A percentile compares a stretch with the other conserved stretches of the same genome.
Conservation (phyloP, 345 rosid species). For the Sonneratia caseolaris region DNA sequence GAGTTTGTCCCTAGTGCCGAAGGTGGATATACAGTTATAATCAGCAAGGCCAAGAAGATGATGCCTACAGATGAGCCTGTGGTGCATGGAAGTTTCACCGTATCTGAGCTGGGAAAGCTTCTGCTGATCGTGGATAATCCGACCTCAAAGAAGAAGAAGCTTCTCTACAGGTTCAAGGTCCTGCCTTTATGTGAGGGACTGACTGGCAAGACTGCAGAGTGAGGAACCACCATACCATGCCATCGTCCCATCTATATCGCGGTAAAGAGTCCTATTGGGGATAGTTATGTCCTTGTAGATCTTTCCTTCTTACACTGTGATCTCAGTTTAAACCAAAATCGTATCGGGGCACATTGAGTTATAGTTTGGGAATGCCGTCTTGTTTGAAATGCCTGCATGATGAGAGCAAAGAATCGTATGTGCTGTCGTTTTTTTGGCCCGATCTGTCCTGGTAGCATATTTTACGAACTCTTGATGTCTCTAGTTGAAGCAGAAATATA, state of each 20-base stretch:
- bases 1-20: slow-evolving; percentile 69
- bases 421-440: too few relatives aligned
- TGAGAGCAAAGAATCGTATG: background rate
- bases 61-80: slow-evolving; percentile 59
- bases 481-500: too few relatives aligned
- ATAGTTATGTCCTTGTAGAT: background rate
- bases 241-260: background rate
- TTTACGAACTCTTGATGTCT: too few relatives aligned
- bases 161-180: slow-evolving; percentile 82
- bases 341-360: background rate
- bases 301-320: background rate
- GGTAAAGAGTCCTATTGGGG: background rate
- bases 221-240: background rate
- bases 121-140: slow-evolving; percentile 73
- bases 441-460: too few relatives aligned
- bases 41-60: slow-evolving; percentile 67
- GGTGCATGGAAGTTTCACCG: slow-evolving; percentile 57
- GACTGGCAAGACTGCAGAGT: background rate
- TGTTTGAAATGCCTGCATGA: background rate
- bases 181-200: slow-evolving; percentile 36
- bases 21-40: slow-evolving; percentile 55
- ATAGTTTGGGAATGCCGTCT: background rate
- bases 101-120: slow-evolving; percentile 59
- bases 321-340: background rate
- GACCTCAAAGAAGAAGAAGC: slow-evolving; percentile 77